Conservation (phyloP, 208 protist species). For the Wallacemonas sp. region DNA sequence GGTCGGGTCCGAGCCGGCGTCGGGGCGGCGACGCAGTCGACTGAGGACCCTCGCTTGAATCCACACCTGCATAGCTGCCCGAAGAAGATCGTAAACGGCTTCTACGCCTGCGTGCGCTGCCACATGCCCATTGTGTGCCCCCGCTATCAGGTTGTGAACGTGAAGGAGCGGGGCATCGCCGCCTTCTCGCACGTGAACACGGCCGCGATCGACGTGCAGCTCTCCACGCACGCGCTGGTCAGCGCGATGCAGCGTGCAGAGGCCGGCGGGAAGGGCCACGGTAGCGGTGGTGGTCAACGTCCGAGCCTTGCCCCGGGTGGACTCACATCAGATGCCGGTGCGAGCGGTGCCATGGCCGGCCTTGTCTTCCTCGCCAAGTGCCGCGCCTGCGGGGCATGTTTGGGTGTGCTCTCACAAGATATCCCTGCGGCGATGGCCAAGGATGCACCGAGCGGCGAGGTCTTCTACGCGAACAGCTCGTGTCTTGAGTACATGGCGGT, state of each 20-base stretch:
- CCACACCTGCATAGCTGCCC: conserved; percentile 34
- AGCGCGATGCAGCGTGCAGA: not conserved
- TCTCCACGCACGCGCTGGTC: conserved; percentile 5
- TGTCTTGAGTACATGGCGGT: conserved; percentile 48
- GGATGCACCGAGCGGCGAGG: conserved; percentile 7
- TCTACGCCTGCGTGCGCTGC: conserved; percentile 81
- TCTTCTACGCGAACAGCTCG: conserved; percentile 67
- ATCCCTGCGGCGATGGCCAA: conserved; percentile 9
- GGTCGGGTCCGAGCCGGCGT: no score
- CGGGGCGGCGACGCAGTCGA: no score
- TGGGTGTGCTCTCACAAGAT: conserved; percentile 46
- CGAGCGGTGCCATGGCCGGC: not conserved
- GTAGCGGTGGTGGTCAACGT: not conserved
- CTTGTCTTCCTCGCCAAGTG: conserved; percentile 58
- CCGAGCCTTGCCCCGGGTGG: not conserved
- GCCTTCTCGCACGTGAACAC: conserved; percentile 48
- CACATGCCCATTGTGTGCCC: conserved; percentile 53
- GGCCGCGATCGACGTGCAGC: conserved; percentile 45
- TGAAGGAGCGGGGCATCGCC: conserved; percentile 45
- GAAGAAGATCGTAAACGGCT: conserved; percentile 39
- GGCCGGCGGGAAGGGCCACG: not conserved
- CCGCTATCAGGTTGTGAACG: conserved; percentile 45
- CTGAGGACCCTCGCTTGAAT: not conserved
- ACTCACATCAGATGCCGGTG: not conserved
- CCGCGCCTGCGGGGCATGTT: conserved; percentile 55